phyloP scores from a whole-genome alignment of 176 grass and related monocot species.

The Ananas comosus region DNA sequence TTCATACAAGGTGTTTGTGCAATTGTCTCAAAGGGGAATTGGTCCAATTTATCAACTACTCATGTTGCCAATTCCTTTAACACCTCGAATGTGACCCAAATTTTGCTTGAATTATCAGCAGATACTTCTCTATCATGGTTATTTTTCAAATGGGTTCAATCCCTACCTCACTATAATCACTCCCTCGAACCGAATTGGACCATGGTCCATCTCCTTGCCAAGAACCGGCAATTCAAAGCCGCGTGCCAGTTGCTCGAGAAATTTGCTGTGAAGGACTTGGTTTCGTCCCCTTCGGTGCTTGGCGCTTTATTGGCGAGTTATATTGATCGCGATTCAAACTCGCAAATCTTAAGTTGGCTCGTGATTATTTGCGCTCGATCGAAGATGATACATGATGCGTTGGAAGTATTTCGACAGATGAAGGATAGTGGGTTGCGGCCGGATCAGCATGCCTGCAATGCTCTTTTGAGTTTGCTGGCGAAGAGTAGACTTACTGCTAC shows the following conservation, averaged over 20 bases:
- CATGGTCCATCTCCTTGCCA: constrained; percentile 40
- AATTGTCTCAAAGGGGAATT: constrained; percentile 34
- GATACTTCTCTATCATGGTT: constrained; percentile 27
- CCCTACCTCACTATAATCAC: constrained; percentile 37
- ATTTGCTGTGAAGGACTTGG: constrained; percentile 28
- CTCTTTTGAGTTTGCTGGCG: constrained; percentile 47
- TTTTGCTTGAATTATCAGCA: constrained; percentile 27
- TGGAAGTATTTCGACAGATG: constrained; percentile 37
- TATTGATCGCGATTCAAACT: constrained; percentile 5
- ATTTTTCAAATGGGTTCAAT: constrained; percentile 36
- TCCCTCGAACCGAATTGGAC: constrained; percentile 34
- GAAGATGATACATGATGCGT: constrained; percentile 29
- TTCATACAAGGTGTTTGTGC: constrained; percentile 46
- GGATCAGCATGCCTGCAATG: constrained; percentile 48
- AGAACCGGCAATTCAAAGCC: constrained; percentile 9
- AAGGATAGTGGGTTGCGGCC: constrained; percentile 18
- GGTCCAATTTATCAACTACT: constrained; percentile 16
- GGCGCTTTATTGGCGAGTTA: constrained; percentile 15
- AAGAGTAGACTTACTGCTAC: constrained; percentile 51
- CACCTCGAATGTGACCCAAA: constrained; percentile 28
- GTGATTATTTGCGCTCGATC: constrained; percentile 26
- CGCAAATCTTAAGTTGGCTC: constrained; percentile 35
- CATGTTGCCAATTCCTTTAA: constrained; percentile 16
- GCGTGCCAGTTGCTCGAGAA: constrained; percentile 29
- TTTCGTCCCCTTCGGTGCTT: constrained; percentile 35